Base-by-base conservation (phyloP, 768 basidiomycete species). In the Boletus huronensis region DNA sequence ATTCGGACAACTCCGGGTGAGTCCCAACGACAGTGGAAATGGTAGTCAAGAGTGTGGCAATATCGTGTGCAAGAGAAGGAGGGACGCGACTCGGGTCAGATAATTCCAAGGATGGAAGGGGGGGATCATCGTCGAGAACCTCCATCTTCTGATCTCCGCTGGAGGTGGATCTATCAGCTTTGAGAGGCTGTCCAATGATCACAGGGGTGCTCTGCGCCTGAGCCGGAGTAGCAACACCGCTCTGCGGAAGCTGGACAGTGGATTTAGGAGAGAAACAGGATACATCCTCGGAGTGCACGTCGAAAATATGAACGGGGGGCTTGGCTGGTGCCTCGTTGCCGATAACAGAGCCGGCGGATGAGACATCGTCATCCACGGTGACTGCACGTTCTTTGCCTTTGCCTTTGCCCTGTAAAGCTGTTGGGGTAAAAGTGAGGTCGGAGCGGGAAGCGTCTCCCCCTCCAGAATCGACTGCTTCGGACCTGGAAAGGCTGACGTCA, bases 1-100 rank as follows among this genome's bases (percentile, higher is more conserved):
- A 79, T 52, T 87, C 84, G 3, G 85, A 79, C 11, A 92, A 68
- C 58, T 92, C 88, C 5, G 90, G 90, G 60, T 91, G 87, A 6
- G 80, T 68, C 0, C 79, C 72, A 40, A 90, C 65, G 29, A 84
- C 75, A n/a, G 68, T 72, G 39, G 78, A 79, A 52, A 91, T 67
- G 2, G 77, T 77, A 29, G 75, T 76, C 53, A 92, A 70, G 31
- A 92, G 73, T 1, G 77, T 66, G 1, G 88, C 83, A 38, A 92
- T 64, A 58, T 93, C 90, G 50, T 80, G 73, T 3, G 82, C 76
- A 52, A 91, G 73, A 7, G 84, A 83, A 16, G 79, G 68, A 38
- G 70, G 59, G 26, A 68, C 47, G 21, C 57, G 58, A 10, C 55
- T 49, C 26, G 67, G 57, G 28, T 69, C 54, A 50, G 69, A 48